A percentile compares a stretch with the other conserved stretches of the same genome.
Conservation (phyloP, 495 filamentous ascomycete genomes). For the Penicillium angulare region DNA sequence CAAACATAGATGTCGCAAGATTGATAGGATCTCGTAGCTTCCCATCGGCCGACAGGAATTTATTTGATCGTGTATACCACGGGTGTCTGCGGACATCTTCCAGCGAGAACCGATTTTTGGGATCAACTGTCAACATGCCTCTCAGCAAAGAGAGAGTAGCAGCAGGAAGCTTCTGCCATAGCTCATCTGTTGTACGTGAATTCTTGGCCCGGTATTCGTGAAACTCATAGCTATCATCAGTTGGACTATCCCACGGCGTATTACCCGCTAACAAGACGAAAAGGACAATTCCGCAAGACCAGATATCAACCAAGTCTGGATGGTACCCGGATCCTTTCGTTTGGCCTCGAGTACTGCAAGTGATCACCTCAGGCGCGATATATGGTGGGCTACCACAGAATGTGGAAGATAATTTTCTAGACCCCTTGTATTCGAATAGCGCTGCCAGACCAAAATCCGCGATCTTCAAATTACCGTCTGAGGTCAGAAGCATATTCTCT, state of each 20-base stretch:
- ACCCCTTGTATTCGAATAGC: constrained; percentile 85
- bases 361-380: constrained; percentile 90
- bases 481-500: constrained; percentile 83
- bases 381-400: constrained; percentile 97
- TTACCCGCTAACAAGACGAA: constrained; percentile 96
- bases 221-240: constrained; percentile 74
- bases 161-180: constrained; percentile 78
- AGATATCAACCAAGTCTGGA: constrained; percentile 86
- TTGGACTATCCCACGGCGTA: constrained; percentile 96
- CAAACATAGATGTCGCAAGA: constrained; percentile 89
- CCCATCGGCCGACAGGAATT: constrained; percentile 69
- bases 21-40: constrained; percentile 74
- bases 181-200: constrained; percentile 75
- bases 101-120: constrained; percentile 75
- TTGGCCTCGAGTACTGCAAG: constrained; percentile 42
- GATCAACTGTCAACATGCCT: constrained; percentile 88
- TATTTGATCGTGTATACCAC: constrained; percentile 88
- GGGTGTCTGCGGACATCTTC: constrained; percentile 88
- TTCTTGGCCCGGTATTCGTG: constrained; percentile 78
- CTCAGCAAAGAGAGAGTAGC: constrained; percentile 84
- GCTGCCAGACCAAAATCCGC: constrained; percentile 96
- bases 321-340: constrained; percentile 67
- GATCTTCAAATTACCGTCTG: constrained; percentile 85
- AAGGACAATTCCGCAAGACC: constrained; percentile 94
- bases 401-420: constrained; percentile 73